Percentiles rank a stretch among this genome's conserved stretches.
These are phyloP conservation scores for Acacia pycnantha DNA, from an alignment of 331 rosid species.

Conservation along the genomic window DNA sequence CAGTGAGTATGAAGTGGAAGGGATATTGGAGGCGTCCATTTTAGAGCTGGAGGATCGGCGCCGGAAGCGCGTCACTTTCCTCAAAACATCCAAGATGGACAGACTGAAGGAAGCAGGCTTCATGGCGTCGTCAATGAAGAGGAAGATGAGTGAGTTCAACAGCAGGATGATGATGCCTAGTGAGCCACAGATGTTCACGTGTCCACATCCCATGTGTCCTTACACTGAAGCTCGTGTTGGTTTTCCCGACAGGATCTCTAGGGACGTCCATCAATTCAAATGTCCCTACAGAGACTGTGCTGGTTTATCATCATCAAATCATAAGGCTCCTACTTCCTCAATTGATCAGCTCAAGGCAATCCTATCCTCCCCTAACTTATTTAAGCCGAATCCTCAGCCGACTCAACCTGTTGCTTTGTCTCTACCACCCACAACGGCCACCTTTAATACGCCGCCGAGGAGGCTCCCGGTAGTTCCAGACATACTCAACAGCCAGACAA, in stretches of 20 bases:
- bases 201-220: conserved; percentile 61
- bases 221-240: conserved; percentile 55
- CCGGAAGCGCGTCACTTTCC: conserved; percentile 48
- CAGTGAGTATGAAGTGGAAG: conserved; percentile 80
- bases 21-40: conserved; percentile 52
- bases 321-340: conserved; percentile 20
- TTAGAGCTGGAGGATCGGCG: conserved; percentile 51
- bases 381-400: conserved; percentile 41
- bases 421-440: neutral
- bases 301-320: conserved; percentile 29
- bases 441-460: conserved; percentile 11
- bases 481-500: conserved; percentile 52
- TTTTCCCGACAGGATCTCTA: conserved; percentile 55
- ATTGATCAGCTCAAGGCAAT: conserved; percentile 50
- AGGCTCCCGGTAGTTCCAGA: no score
- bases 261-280: conserved; percentile 75
- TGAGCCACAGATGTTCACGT: conserved; percentile 54
- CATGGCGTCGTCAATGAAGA: conserved; percentile 36
- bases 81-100: conserved; percentile 39
- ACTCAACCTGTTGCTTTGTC: conserved; percentile 24
- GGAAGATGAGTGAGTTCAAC: conserved; percentile 55
- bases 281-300: conserved; percentile 43
- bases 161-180: neutral
- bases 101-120: conserved; percentile 29
- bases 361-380: conserved; percentile 42